phyloP scores from a whole-genome alignment of 2,329 filamentous ascomycete species.

The Xylariales sp. region DNA sequence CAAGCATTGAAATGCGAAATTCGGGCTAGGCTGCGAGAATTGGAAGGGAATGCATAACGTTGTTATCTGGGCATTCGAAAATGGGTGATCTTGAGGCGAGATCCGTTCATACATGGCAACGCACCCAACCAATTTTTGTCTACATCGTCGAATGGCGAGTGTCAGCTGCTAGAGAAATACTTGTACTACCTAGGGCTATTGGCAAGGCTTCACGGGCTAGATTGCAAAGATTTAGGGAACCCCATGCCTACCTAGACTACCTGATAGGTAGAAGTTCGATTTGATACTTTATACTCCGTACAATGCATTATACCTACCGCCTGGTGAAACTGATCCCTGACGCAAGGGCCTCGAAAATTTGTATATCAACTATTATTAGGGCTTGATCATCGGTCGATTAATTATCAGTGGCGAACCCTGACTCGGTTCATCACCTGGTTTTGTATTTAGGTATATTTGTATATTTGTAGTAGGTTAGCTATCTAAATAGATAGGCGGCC shows the following conservation, averaged over 20 bases:
- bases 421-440: background rate
- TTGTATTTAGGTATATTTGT: background rate
- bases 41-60: constrained; percentile 2
- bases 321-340: background rate
- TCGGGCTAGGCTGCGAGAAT: constrained; percentile 25
- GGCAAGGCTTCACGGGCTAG: background rate
- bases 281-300: too few species aligned
- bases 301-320: too few species aligned
- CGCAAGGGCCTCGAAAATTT: background rate
- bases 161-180: background rate
- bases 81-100: background rate
- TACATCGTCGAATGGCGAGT: too few species aligned
- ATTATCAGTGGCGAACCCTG: background rate
- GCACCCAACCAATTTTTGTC: too few species aligned
- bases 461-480: background rate
- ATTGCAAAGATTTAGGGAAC: background rate
- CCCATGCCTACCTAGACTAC: too few species aligned
- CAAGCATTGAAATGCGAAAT: constrained; percentile 12
- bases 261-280: too few species aligned
- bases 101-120: background rate
- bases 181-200: background rate
- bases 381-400: background rate
- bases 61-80: background rate
- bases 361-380: background rate
- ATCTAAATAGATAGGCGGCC: background rate